Conservation (phyloP, 139 green algal species). For the Helicosporidium sp. region DNA sequence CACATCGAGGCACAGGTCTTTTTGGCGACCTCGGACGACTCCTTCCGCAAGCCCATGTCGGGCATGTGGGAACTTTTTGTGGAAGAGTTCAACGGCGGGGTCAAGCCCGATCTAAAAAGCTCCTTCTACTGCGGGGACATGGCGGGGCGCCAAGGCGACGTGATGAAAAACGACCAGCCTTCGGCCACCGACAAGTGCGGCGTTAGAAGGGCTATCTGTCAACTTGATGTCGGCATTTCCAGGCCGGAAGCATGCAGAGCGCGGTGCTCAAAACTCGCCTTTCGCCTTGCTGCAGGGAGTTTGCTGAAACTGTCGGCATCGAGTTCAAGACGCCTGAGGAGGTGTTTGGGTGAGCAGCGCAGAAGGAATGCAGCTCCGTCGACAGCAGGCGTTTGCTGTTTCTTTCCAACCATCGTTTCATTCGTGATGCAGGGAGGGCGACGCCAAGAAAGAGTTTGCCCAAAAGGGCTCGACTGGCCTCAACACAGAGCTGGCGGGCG, state of each 20-base stretch:
- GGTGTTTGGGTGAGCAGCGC: conserved; percentile 28
- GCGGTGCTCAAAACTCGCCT: not conserved
- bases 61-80: conserved; percentile 58
- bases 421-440: not conserved
- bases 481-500: not conserved
- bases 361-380: too few species aligned
- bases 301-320: conserved; percentile 30
- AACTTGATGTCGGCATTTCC: not conserved
- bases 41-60: conserved; percentile 34
- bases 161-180: conserved; percentile 1
- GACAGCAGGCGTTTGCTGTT: too few species aligned
- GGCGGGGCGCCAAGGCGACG: conserved; percentile 24
- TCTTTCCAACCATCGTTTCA: too few species aligned
- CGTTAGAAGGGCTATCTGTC: not conserved
- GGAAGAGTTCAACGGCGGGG: conserved; percentile 28
- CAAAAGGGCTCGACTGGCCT: not conserved
- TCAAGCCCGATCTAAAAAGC: conserved; percentile 21
- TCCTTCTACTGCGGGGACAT: conserved; percentile 49
- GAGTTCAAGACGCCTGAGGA: conserved; percentile 33
- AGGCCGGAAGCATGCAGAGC: not conserved
- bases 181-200: conserved; percentile 26
- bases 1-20: conserved; percentile 5
- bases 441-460: not conserved
- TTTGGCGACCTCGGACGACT: conserved; percentile 14
- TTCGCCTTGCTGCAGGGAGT: conserved; percentile 12